These are phyloP conservation scores for Pseudogymnoascus sp. DNA, from an alignment of 2,329 filamentous ascomycete species.

Conservation along the genomic window DNA sequence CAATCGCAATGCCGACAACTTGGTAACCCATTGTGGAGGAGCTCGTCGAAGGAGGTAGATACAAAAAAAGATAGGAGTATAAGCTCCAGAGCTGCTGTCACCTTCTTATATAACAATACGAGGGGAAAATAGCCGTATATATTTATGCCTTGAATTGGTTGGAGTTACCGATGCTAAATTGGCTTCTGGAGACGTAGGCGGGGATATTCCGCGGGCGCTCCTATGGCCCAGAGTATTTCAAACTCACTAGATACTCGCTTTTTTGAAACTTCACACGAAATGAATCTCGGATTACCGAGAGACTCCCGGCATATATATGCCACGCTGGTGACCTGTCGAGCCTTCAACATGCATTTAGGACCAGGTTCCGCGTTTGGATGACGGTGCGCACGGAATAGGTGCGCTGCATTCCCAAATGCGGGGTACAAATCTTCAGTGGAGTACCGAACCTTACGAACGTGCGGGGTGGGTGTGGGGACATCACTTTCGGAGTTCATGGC, in stretches of 20 bases:
- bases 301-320: neutral
- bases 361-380: neutral
- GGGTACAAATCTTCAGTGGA: neutral
- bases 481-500: neutral
- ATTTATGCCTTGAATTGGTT: neutral
- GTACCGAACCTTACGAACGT: neutral
- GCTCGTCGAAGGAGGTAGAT: neutral
- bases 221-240: neutral
- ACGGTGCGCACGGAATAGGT: neutral
- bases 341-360: neutral
- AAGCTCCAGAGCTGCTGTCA: neutral
- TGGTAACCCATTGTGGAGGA: constrained; percentile 10
- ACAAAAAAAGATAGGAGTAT: neutral
- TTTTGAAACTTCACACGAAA: neutral
- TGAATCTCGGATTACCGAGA: neutral
- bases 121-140: neutral
- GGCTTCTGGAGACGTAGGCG: neutral
- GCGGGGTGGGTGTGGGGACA: neutral
- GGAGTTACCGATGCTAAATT: neutral
- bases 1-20: constrained; percentile 19
- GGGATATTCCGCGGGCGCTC: neutral
- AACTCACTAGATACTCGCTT: neutral
- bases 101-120: neutral
- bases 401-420: neutral
- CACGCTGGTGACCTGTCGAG: neutral